Conservation (phyloP, 495 filamentous ascomycete species). For the Terfezia boudieri region DNA sequence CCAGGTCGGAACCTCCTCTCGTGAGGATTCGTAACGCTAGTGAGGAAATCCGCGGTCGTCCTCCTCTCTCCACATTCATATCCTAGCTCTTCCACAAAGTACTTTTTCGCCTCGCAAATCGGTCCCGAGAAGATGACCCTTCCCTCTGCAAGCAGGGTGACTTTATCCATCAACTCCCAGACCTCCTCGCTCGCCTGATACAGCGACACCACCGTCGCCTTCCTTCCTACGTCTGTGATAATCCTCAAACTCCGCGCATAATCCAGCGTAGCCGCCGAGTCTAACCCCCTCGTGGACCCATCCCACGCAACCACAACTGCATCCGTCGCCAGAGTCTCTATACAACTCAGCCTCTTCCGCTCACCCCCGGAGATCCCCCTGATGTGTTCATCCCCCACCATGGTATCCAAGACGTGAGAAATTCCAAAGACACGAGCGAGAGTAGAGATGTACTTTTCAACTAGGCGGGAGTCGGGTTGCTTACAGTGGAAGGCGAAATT, state of each 20-base stretch:
- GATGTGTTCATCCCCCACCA: constrained; percentile 42
- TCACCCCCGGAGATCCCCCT: constrained; percentile 52
- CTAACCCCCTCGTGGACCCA: constrained; percentile 63
- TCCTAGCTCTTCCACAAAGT: constrained; percentile 38
- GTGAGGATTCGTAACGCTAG: constrained; percentile 39
- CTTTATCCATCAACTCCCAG: constrained; percentile 62
- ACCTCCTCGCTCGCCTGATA: constrained; percentile 71
- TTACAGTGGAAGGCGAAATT: constrained; percentile 69
- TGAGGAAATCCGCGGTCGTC: constrained; percentile 49
- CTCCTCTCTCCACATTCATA: constrained; percentile 30
- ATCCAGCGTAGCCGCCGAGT: constrained; percentile 57
- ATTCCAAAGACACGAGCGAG: constrained; percentile 50
- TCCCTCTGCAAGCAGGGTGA: constrained; percentile 42
- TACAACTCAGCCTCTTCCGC: constrained; percentile 48
- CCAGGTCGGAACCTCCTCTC: constrained; percentile 39
- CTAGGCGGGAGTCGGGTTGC: constrained; percentile 48
- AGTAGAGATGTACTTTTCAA: constrained; percentile 43
- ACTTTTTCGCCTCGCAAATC: constrained; percentile 38
- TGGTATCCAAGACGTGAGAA: constrained; percentile 28
- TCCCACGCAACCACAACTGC: constrained; percentile 59
- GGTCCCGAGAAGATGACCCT: constrained; percentile 41
- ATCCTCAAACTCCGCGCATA: constrained; percentile 56
- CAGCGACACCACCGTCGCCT: constrained; percentile 56
- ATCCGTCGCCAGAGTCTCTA: constrained; percentile 27
- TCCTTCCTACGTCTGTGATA: constrained; percentile 61